phyloP scores from a whole-genome alignment of 805 yeast genomes.

The Metschnikowia corniflorae region DNA sequence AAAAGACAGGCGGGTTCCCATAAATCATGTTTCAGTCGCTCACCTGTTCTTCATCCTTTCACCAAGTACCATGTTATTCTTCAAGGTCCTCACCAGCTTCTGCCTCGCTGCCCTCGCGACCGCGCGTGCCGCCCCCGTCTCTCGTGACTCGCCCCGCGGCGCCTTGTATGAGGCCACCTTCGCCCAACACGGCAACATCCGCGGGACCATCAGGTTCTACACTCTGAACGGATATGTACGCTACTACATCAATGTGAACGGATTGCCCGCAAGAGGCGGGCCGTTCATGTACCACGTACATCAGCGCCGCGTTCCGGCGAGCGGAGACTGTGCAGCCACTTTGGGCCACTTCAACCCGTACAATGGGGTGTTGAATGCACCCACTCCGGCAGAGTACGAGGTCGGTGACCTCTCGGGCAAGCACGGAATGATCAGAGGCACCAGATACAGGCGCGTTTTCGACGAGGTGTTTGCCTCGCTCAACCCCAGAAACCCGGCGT shows the following conservation, averaged over 20 bases:
- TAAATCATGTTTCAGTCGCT: too few relatives aligned
- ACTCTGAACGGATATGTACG: conserved; percentile 1
- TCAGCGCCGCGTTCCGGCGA: neutral
- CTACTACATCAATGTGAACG: neutral
- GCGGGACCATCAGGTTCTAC: conserved; percentile 2
- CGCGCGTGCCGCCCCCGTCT: conserved; percentile 3
- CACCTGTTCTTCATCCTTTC: too few relatives aligned
- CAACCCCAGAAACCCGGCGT: conserved; percentile 5
- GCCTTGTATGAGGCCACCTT: neutral
- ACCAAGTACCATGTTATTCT: conserved; percentile 1
- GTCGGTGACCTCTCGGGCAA: conserved; percentile 7
- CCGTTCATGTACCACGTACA: neutral
- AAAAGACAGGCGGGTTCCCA: too few relatives aligned
- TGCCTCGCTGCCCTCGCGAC: conserved; percentile 1
- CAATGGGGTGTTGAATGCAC: conserved; percentile 1
- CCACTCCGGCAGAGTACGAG: conserved; percentile 2
- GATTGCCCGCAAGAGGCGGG: neutral
- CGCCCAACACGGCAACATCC: neutral
- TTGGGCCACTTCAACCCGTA: conserved; percentile 2
- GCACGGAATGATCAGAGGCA: conserved; percentile 3
- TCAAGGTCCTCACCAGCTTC: neutral
- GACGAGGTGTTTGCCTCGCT: conserved; percentile 4
- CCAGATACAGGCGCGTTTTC: neutral
- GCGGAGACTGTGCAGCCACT: neutral
- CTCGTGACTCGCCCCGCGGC: conserved; percentile 2